Percentiles rank a stretch among this genome's conserved stretches.
Evolutionary conservation across 2,329 filamentous ascomycete species (phyloP).

Genomic region (Sordariomycetes sp.): DNA sequence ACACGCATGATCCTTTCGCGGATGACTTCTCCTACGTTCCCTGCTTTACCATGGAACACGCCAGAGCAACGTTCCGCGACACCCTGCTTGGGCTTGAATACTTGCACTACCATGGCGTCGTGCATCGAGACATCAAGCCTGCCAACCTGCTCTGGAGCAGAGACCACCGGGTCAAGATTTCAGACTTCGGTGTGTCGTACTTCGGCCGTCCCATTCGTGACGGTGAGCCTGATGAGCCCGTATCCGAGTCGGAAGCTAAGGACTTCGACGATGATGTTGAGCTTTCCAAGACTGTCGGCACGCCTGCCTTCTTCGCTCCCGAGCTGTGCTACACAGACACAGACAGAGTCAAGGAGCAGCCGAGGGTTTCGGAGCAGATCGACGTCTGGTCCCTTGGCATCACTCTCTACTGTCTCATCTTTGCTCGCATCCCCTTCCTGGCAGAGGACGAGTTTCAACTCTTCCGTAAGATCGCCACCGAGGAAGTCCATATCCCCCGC

Average conservation of each 20-base stretch:
- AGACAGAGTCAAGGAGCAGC: constrained; percentile 51
- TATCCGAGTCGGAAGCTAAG: constrained; percentile 70
- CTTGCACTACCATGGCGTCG: constrained; percentile 77
- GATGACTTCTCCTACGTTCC: constrained; percentile 92
- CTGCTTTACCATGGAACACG: constrained; percentile 78
- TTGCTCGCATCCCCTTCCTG: constrained; percentile 85
- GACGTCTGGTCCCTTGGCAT: constrained; percentile 97
- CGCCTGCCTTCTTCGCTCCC: constrained; percentile 93
- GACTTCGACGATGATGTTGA: constrained; percentile 91
- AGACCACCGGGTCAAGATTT: constrained; percentile 88
- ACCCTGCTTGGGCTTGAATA: constrained; percentile 91
- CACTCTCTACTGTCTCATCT: constrained; percentile 91
- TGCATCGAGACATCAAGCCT: constrained; percentile 78
- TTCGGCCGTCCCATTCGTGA: constrained; percentile 82
- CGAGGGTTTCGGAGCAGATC: constrained; percentile 82
- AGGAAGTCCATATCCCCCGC: constrained; percentile 82
- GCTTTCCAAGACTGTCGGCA: constrained; percentile 95
- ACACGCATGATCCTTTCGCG: constrained; percentile 57
- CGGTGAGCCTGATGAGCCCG: constrained; percentile 66
- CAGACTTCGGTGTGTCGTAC: constrained; percentile 97
- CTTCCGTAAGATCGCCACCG: constrained; percentile 83
- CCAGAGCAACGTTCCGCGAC: constrained; percentile 80
- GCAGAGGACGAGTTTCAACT: constrained; percentile 87
- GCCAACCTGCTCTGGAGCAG: constrained; percentile 85
- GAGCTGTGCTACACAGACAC: constrained; percentile 88